Conservation (phyloP, 2,329 filamentous ascomycete genomes). For the Phialemoniopsis sp. region DNA sequence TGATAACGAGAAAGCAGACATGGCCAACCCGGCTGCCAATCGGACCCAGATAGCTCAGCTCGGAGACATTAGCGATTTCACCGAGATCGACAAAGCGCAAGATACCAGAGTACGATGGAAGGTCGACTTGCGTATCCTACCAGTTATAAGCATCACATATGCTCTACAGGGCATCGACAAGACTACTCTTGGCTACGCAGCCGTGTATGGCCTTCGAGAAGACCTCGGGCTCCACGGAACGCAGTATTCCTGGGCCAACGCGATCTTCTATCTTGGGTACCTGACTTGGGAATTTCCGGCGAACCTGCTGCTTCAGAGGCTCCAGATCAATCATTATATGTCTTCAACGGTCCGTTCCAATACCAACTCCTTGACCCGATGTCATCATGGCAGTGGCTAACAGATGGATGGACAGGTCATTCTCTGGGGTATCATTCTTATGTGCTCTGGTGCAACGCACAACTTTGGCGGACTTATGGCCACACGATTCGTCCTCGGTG, state of each 20-base stretch:
- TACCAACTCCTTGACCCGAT: too few species aligned
- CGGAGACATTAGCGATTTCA: too few species aligned
- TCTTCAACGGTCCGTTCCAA: too few species aligned
- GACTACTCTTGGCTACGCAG: slow-evolving; percentile 50
- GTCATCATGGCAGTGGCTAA: too few species aligned
- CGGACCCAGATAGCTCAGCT: too few species aligned
- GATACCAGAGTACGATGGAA: slow-evolving; percentile 4
- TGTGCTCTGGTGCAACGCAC: slow-evolving; percentile 21
- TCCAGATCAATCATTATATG: slow-evolving; percentile 45
- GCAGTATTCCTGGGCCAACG: slow-evolving; percentile 55
- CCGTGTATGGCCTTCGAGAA: slow-evolving; percentile 47
- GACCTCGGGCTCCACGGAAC: slow-evolving; percentile 47
- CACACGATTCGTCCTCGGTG: slow-evolving; percentile 24
- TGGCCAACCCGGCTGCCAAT: too few species aligned
- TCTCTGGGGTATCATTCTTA: slow-evolving; percentile 35
- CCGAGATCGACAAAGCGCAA: slow-evolving; percentile 2
- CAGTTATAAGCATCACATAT: slow-evolving; percentile 1
- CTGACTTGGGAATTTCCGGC: slow-evolving; percentile 40
- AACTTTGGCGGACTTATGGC: slow-evolving; percentile 18
- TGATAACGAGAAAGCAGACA: too few species aligned
- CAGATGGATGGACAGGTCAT: too few species aligned
- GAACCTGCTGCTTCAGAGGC: slow-evolving; percentile 38
- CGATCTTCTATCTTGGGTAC: slow-evolving; percentile 50
- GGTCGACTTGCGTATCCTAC: slow-evolving; percentile 3
- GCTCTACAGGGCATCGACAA: slow-evolving; percentile 39